phyloP scores from a whole-genome alignment of 441 rosid species.

The Adansonia grandidieri region DNA sequence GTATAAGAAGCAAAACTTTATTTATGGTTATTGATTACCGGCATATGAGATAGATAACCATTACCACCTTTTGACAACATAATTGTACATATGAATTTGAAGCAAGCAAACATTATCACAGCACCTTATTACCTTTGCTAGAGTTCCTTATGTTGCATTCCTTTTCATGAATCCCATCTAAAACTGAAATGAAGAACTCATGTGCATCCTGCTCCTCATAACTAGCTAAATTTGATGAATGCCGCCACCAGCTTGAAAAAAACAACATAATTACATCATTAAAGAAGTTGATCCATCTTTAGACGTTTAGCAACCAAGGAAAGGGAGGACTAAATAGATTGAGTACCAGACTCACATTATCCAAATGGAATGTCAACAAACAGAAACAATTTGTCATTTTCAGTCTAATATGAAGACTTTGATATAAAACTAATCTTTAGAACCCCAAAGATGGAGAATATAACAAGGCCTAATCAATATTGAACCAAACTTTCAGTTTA shows the following conservation, averaged over 20 bases:
- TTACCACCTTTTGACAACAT: slow-evolving; percentile 6
- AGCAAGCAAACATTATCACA: slow-evolving; percentile 25
- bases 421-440: slow-evolving; percentile 17
- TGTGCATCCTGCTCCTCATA: slow-evolving; percentile 90
- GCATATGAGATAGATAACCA: slow-evolving; percentile 13
- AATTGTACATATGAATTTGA: not conserved
- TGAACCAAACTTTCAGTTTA: not conserved
- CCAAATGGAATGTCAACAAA: slow-evolving; percentile 17
- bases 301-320: slow-evolving; percentile 25
- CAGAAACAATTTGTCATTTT: not conserved
- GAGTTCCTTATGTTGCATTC: slow-evolving; percentile 53
- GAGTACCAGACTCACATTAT: slow-evolving; percentile 18
- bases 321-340: slow-evolving; percentile 27
- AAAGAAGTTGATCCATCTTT: slow-evolving; percentile 33
- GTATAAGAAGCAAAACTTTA: not conserved
- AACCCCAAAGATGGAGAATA: not conserved
- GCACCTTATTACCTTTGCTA: slow-evolving; percentile 55
- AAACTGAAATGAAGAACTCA: slow-evolving; percentile 83
- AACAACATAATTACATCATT: slow-evolving; percentile 43
- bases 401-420: not conserved
- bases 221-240: slow-evolving; percentile 71
- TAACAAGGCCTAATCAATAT: not conserved
- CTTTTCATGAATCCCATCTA: slow-evolving; percentile 77
- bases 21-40: not conserved
- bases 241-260: slow-evolving; percentile 88